Percentiles rank a stretch among this genome's conserved stretches.
Conservation (phyloP, 164 flowering plant species). For the Vitis rupestris region DNA sequence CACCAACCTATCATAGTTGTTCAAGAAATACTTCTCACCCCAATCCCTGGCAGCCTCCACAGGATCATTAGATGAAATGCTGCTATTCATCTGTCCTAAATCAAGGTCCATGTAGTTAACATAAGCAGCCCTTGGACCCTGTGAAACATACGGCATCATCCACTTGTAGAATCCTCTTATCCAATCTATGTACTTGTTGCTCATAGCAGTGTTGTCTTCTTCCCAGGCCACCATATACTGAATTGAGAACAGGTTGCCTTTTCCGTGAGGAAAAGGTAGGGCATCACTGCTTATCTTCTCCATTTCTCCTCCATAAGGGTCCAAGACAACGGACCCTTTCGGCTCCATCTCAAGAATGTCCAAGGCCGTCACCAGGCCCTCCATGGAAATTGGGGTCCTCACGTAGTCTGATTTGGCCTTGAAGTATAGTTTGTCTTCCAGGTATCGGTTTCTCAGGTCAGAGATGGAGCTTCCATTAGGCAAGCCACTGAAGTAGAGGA, state of each 20-base stretch:
- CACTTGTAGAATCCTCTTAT: constrained; percentile 35
- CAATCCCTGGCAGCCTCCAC: constrained; percentile 50
- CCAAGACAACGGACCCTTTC: constrained; percentile 49
- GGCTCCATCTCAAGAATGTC: constrained; percentile 38
- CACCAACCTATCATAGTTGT: constrained; percentile 54
- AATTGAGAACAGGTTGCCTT: constrained; percentile 45
- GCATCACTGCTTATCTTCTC: constrained; percentile 28
- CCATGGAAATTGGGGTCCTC: constrained; percentile 20
- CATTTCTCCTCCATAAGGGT: constrained; percentile 59
- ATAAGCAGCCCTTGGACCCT: constrained; percentile 53
- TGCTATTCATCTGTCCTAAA: constrained; percentile 30
- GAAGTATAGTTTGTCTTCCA: constrained; percentile 28
- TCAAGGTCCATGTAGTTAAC: constrained; percentile 52
- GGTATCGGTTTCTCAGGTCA: constrained; percentile 28
- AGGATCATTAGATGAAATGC: constrained; percentile 10
- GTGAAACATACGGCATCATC: constrained; percentile 45
- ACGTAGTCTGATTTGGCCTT: constrained; percentile 63
- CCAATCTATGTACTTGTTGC: constrained; percentile 33
- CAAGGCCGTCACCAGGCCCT: constrained; percentile 20
- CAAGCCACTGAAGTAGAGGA: constrained; percentile 44
- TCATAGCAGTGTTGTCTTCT: constrained; percentile 21
- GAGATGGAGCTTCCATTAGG: constrained; percentile 16
- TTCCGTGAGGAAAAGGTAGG: constrained; percentile 59
- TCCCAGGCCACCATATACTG: constrained; percentile 47
- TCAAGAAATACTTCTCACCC: constrained; percentile 67